Percentiles rank a stretch among this genome's conserved stretches.
These are phyloP conservation scores for Fraxinus excelsior DNA, from an alignment of 257 asterid species.

Conservation along the genomic window DNA sequence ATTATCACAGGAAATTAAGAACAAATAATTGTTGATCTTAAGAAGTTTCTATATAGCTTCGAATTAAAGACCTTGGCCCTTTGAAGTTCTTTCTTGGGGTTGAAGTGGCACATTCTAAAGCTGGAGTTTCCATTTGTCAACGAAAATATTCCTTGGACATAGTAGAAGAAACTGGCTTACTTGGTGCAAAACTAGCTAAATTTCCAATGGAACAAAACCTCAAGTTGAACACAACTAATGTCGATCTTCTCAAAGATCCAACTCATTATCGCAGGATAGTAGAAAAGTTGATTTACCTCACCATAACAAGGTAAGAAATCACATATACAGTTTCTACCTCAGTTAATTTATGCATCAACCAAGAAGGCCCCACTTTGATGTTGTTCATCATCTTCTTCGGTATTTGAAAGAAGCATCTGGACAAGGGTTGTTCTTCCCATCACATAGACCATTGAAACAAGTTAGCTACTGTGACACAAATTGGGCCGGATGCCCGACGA, in stretches of 20 bases:
- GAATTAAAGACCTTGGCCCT: not conserved
- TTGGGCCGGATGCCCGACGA: not conserved
- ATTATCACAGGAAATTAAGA: too few species aligned
- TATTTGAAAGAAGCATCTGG: not conserved
- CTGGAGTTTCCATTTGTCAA: not conserved
- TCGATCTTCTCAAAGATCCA: not conserved
- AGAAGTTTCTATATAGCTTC: too few species aligned
- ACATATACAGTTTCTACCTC: not conserved
- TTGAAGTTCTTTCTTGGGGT: not conserved
- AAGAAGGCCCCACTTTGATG: not conserved
- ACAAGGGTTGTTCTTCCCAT: not conserved
- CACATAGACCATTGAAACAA: not conserved
- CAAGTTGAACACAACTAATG: not conserved
- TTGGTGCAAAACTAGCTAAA: not conserved
- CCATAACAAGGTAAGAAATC: not conserved
- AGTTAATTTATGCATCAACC: constrained; percentile 10
- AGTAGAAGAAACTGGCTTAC: not conserved
- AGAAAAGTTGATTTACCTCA: constrained; percentile 1
- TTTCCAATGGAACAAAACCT: constrained; percentile 12
- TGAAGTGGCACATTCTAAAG: not conserved
- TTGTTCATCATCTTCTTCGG: not conserved
- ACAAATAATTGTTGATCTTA: too few species aligned
- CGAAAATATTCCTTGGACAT: not conserved
- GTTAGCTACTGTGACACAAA: not conserved
- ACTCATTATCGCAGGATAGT: not conserved